Evolutionary conservation across 257 asterid species (phyloP).

Genomic region (Nicotiana noctiflora): DNA sequence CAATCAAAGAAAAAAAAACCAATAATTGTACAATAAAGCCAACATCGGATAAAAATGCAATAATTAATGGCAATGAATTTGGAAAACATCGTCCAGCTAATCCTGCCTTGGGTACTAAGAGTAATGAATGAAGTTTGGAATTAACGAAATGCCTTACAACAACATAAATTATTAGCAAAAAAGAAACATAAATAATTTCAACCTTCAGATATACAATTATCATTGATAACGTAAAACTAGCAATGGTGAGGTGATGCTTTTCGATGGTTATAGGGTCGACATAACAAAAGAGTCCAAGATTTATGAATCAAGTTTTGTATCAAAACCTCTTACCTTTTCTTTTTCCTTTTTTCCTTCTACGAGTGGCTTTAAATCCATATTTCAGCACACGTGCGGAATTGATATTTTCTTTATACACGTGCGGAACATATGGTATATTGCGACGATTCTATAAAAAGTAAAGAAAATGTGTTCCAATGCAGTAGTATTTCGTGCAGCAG

Average conservation of each 20-base stretch:
- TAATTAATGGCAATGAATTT: not conserved
- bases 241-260: slow-evolving; percentile 16
- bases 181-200: too few species aligned
- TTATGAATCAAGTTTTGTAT: slow-evolving; percentile 23
- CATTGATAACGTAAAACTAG: not conserved
- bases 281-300: slow-evolving; percentile 22
- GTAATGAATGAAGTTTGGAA: not conserved
- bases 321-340: slow-evolving; percentile 15
- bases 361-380: not conserved
- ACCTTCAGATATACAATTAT: not conserved
- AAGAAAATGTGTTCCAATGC: not conserved
- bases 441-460: not conserved
- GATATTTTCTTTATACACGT: not conserved
- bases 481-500: too few species aligned
- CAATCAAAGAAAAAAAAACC: not conserved
- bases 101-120: slow-evolving; percentile 16
- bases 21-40: not conserved
- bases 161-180: not conserved
- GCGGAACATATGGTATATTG: not conserved
- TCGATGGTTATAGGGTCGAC: slow-evolving; percentile 15
- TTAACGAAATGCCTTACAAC: not conserved
- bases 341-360: not conserved
- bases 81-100: not conserved
- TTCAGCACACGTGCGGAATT: not conserved
- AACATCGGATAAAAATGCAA: not conserved